These are phyloP conservation scores for Endotrypanum monterogeii DNA, from an alignment of 208 protist genomes.

Conservation along the genomic window DNA sequence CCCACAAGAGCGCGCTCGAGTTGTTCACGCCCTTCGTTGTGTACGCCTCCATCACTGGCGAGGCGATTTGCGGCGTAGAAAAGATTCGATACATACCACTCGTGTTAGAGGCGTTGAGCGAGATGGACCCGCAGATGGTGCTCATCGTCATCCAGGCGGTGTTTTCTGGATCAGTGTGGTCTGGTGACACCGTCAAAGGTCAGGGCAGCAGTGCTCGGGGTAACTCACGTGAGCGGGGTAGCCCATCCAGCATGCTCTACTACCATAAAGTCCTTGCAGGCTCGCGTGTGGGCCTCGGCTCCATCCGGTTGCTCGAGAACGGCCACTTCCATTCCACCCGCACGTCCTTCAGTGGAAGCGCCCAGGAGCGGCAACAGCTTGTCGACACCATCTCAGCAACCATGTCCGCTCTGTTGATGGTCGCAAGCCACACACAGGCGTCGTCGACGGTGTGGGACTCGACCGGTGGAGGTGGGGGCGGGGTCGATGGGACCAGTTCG, in stretches of 20 bases:
- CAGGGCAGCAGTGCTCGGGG: background rate
- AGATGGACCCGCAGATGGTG: conserved; percentile 17
- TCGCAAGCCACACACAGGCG: conserved; percentile 11
- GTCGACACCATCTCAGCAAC: background rate
- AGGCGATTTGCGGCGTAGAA: background rate
- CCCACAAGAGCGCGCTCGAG: conserved; percentile 5
- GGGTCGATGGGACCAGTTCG: background rate
- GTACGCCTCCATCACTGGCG: background rate
- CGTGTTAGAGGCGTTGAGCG: conserved; percentile 15
- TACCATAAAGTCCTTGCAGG: background rate
- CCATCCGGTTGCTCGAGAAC: background rate
- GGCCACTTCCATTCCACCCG: background rate
- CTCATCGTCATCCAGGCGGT: conserved; percentile 4
- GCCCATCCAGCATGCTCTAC: background rate
- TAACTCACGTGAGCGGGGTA: background rate
- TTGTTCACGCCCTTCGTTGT: conserved; percentile 19
- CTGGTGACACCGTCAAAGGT: background rate
- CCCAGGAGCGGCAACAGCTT: background rate
- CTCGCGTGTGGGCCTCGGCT: background rate
- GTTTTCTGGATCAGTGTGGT: background rate
- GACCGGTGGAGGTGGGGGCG: background rate
- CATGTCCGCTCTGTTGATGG: conserved; percentile 12
- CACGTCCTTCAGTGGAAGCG: background rate
- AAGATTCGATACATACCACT: conserved; percentile 2
- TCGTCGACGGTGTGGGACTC: conserved; percentile 19